Base-by-base conservation (phyloP, 139 green algal species). In the Chlorella sp. region DNA sequence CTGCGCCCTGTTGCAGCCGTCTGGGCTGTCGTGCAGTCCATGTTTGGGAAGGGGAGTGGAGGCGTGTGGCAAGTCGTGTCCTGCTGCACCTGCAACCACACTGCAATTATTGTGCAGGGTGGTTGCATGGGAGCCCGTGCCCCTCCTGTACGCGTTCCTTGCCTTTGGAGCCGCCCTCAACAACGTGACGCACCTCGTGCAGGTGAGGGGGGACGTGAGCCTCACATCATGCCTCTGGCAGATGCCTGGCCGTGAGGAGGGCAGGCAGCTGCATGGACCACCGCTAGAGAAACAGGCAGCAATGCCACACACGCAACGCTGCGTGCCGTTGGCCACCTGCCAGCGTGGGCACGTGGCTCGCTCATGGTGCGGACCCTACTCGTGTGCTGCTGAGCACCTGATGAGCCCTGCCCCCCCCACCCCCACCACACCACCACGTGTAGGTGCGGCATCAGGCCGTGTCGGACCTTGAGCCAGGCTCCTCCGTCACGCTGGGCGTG, bases 51-150 rank as follows among this genome's bases (percentile, higher is more conserved):
- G 42, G 10, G 10, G 17, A 55, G 42, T 10, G 17, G 17, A 55
- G 42, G 42, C 42, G n/a, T n/a, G n/a, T n/a, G n/a, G n/a, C n/a
- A n/a, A 55, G 42, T 55, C 42, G 10, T 55, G 42, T 10, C 10
- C 17, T 55, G 42, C 17, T 55, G 42, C 42, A 55, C 17, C 10
- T 70, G 67, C 42, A 5, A 3, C 42, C 17, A 20, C 26, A 30
- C 26, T 30, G 32, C 64, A 36, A 55, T 17, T 10, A 24, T 55
- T 55, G 42, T 17, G 42, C 77, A 86, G 83, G 35, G 85, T 89
- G n/a, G 33, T 92, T 14, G 74, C 85, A 0, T 91, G 81, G 81
- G 88, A 93, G 82, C 88, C 88, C 0, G 85, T 93, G 35, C 86
- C 87, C 5, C 64, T 69, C 14, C 92, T 93, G 70, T 71, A 78